Evolutionary conservation across 176 grass and related monocot species (phyloP).

Genomic region (Tillandsia fasciculata): DNA sequence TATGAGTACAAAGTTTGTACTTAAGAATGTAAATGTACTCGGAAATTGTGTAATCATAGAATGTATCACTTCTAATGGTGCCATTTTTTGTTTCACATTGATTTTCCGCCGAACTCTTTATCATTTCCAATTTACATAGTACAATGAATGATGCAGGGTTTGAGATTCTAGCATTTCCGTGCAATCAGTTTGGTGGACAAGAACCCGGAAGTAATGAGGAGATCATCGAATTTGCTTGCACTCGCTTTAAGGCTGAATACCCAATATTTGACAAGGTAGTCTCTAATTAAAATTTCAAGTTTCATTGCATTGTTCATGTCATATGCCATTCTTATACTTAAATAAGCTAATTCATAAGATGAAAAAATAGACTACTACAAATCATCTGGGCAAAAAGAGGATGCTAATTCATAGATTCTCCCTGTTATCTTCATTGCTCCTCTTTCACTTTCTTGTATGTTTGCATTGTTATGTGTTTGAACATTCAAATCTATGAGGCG

Average conservation of each 20-base stretch:
- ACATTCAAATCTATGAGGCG: too few species aligned
- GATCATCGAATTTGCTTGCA: constrained; percentile 82
- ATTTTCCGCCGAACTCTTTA: neutral
- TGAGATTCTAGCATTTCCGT: constrained; percentile 78
- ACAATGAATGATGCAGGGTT: constrained; percentile 34
- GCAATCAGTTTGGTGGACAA: constrained; percentile 76
- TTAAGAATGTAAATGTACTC: too few species aligned
- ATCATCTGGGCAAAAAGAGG: too few species aligned
- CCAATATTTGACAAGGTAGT: constrained; percentile 95
- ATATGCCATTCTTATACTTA: neutral
- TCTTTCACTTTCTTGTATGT: too few species aligned
- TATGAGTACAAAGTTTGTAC: too few species aligned
- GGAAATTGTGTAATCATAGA: too few species aligned
- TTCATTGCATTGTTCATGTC: neutral
- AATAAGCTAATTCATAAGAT: neutral
- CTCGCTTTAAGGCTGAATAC: constrained; percentile 89
- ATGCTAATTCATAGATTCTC: too few species aligned
- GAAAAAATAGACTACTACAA: too few species aligned
- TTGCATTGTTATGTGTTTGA: too few species aligned
- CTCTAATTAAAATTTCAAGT: neutral
- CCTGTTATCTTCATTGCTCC: too few species aligned
- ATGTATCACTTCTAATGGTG: neutral
- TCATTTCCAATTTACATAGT: neutral
- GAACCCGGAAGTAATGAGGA: constrained; percentile 77
- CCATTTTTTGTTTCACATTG: neutral